phyloP scores from a whole-genome alignment of 164 flowering plant genomes.

The Cinnamomum chago region DNA sequence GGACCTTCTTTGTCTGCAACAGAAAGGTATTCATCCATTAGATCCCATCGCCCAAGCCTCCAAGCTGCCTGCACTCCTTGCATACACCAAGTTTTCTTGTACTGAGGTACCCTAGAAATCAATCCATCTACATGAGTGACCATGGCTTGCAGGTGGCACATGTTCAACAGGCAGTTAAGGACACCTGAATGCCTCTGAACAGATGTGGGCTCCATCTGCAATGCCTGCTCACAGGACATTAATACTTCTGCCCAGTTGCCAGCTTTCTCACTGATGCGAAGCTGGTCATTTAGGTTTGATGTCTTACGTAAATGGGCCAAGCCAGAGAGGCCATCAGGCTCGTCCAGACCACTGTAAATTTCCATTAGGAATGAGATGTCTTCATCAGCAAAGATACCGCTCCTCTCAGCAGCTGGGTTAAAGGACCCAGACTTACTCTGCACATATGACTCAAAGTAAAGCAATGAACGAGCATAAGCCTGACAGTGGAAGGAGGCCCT shows the following conservation, averaged over 20 bases:
- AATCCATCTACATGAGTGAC: slow-evolving; percentile 95
- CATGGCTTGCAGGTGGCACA: slow-evolving; percentile 98
- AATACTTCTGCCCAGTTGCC: slow-evolving; percentile 99
- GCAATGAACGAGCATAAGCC: slow-evolving; percentile 92
- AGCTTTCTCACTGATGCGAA: slow-evolving; percentile 74
- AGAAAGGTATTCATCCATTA: slow-evolving; percentile 87
- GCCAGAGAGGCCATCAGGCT: slow-evolving; percentile 96
- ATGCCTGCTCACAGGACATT: slow-evolving; percentile 89
- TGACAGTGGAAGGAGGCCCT: slow-evolving; percentile 88
- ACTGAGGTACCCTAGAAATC: slow-evolving; percentile 75
- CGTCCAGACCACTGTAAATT: slow-evolving; percentile 91
- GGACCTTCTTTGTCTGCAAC: slow-evolving; percentile 86
- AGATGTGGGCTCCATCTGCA: slow-evolving; percentile 88
- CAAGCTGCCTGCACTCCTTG: slow-evolving; percentile 99
- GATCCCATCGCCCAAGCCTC: slow-evolving; percentile 98
- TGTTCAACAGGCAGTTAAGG: slow-evolving; percentile 83
- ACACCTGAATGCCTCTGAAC: slow-evolving; percentile 96
- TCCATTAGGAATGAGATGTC: slow-evolving; percentile 91
- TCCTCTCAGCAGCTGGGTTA: slow-evolving; percentile 91
- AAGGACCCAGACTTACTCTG: slow-evolving; percentile 82
- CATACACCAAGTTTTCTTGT: slow-evolving; percentile 96
- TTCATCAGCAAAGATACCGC: slow-evolving; percentile 85
- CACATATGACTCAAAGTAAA: slow-evolving; percentile 92
- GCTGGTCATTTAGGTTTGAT: slow-evolving; percentile 76
- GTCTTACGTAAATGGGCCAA: slow-evolving; percentile 79